Base-by-base conservation (phyloP, 2,329 filamentous ascomycete species). In the Myriosclerotinia curreyana region DNA sequence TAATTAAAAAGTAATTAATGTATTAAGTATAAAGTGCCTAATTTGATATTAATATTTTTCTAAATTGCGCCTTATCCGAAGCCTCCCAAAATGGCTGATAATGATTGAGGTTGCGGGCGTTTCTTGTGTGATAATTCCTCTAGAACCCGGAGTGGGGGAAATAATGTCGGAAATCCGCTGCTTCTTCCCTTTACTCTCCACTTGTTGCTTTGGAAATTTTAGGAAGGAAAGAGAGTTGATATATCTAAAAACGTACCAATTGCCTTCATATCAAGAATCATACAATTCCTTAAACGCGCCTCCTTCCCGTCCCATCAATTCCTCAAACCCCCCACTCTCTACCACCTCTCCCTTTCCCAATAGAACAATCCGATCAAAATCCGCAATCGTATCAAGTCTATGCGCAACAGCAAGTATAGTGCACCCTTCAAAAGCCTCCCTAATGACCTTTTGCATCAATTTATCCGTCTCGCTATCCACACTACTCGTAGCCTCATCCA, bases 391-490 rank as follows among this genome's bases (percentile, higher is more conserved):
- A 17, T 76, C 69, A 38, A 78, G 66, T 8, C 73, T 67, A 67
- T 78, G 77, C 40, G 75, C 75, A 5, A 78, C 73, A 0, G 72
- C 73, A 44, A 78, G 70, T 25, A 88, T 80, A 2, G 86, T 88
- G 69, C 83, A 81, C 4, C 76, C 77, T 2, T 74, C 73, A 70
- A 88, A 86, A 28, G 78, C 78, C 51, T 80, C 76, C 2, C 81
- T 78, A 63, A 87, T 80, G 31, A 86, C 75, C 15, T 76, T 75
- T 69, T 86, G 82, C 74, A 87, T 83, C 22, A 80, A 74, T 54
- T 79, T 76, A 66, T 87, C 84, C 0, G 84, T 86, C 64, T 80
- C 78, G 20, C 75, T 74, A 69, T 88, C 85, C 53, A 88, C 80
- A 62, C 81, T 85, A 73, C 75, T 78, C 3, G 77, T 79, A 1